Base-by-base conservation (phyloP, 169 alveolate species). In the Plasmodium reichenowi region DNA sequence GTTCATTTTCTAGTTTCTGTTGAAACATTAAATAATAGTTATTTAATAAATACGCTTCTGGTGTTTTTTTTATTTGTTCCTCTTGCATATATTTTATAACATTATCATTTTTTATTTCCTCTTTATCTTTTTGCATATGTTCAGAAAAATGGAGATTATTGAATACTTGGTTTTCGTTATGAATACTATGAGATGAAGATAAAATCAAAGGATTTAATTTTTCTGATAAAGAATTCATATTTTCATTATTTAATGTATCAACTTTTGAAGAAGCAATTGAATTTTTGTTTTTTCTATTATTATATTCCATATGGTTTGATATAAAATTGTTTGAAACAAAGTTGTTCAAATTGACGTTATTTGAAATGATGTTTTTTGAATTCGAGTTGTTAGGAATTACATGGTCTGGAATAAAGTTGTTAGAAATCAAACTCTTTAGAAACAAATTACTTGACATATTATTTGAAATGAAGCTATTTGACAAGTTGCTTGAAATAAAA, bases 151-250 rank as follows among this genome's bases (percentile, higher is more conserved):
- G 26, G 47, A 45, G 72, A 52, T 59, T 4, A 52, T 38, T 22
- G 47, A 48, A 17, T 26, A 52, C 15, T 66, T 29, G 48, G 43
- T 68, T 76, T 48, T 76, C 64, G 22, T 76, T 76, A 43, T 58
- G 56, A 20, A 20, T 32, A 43, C 32, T n/a, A 3, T 22, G 38
- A 3, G 71, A 47, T 58, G 64, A 67, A 17, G 76, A 52, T 4
- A 64, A 64, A 64, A 22, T 59, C 32, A 52, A 32, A 59, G 70
- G 62, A 63, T 76, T 76, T 3, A 29, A 20, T 32, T 76, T 20
- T 76, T 76, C 76, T 59, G 50, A 64, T 22, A 20, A 43, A 13
- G 67, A 17, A 43, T 68, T 54, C 50, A 70, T 64, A 64, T 76
- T 76, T 15, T 17, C 67, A 43, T 70, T 50, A 76, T 64, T 76